Conservation (phyloP, 805 yeast genomes). For the Hermanozyma aechmeae region DNA sequence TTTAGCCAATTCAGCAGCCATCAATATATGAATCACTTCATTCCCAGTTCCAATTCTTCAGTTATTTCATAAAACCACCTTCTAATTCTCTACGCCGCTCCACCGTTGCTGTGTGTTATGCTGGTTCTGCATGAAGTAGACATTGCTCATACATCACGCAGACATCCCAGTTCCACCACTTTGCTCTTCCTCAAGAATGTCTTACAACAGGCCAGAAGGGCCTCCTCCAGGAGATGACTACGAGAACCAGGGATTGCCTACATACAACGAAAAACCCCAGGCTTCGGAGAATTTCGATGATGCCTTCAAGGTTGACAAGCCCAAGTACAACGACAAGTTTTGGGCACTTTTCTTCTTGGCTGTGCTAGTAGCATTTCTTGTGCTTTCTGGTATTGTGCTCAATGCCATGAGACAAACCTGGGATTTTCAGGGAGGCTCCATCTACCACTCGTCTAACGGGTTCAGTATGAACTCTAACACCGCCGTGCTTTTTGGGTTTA, state of each 20-base stretch:
- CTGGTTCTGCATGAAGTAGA: too few species aligned
- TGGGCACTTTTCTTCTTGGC: conserved; percentile 45
- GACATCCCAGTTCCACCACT: too few species aligned
- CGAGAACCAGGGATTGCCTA: conserved; percentile 16
- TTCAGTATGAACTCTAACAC: conserved; percentile 72
- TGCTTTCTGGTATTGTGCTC: conserved; percentile 59
- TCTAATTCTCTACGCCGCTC: too few species aligned
- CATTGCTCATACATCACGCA: too few species aligned
- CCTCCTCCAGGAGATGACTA: conserved; percentile 11
- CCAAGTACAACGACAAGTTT: conserved; percentile 64
- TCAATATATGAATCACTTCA: too few species aligned
- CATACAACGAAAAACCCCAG: conserved; percentile 22
- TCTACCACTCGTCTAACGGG: conserved; percentile 42
- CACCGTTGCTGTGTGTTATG: too few species aligned
- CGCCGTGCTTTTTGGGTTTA: conserved; percentile 58
- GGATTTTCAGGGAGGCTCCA: conserved; percentile 51
- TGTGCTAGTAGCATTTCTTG: conserved; percentile 56
- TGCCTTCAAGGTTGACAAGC: conserved; percentile 54
- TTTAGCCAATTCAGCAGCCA: too few species aligned
- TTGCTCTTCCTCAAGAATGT: conserved; percentile 1
- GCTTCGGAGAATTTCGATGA: conserved; percentile 45
- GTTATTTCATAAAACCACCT: too few species aligned
- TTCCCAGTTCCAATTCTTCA: too few species aligned
- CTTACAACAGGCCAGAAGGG: background rate
- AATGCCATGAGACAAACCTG: conserved; percentile 52